Evolutionary conservation across 1,139 yeast species (phyloP), one percentile per base, ranked within the genome.

Genomic region (Saccharomycopsis phalli): DNA sequence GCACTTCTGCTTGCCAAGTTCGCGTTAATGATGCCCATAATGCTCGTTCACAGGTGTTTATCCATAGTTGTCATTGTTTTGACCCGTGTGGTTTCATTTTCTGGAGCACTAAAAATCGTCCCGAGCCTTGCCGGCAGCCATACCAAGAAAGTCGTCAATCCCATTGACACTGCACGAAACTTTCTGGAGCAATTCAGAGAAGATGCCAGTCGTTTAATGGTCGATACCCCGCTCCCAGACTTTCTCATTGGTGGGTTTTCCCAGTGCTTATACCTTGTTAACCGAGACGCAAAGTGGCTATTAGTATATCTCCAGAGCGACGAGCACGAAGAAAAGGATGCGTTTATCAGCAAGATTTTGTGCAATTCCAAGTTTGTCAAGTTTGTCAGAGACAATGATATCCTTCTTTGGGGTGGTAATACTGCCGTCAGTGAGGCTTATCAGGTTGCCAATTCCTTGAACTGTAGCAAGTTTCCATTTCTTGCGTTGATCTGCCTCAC

Each of bases 381-480:
- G 7, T 61, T 80, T 37, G 60, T 83, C 36, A 54, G 55, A 25
- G 72, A 73, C 40, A 69, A 69, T 39, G 64, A 70, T 35, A 58
- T 78, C 3, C 53, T 86, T 2, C 63, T 86, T 4, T 91, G 97
- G 97, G 94, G 93, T 28, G 95, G 96, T 6, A 82, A 83, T 55
- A 74, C 82, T 23, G 71, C 75, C 13, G 76, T 79, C 47, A 75
- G 87, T 11, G 97, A 91, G 58, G 84, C 93, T 1, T 80, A 76
- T 53, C 94, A 86, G 53, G 76, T 86, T 13, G 84, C 95, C 0
- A 79, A 81, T 54, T 74, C 81, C 36, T 69, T 88, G 46, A 73
- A 74, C 46, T 82, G 81, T 33, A 73, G 88, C 17, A 72, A 74
- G 49, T 80, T 81, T 53, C 98, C 98, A 8, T 82, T 83, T 55